A percentile compares a stretch with the other conserved stretches of the same genome.
phyloP scores from a whole-genome alignment of 306 rosid genomes.

The Luffa acutangula region DNA sequence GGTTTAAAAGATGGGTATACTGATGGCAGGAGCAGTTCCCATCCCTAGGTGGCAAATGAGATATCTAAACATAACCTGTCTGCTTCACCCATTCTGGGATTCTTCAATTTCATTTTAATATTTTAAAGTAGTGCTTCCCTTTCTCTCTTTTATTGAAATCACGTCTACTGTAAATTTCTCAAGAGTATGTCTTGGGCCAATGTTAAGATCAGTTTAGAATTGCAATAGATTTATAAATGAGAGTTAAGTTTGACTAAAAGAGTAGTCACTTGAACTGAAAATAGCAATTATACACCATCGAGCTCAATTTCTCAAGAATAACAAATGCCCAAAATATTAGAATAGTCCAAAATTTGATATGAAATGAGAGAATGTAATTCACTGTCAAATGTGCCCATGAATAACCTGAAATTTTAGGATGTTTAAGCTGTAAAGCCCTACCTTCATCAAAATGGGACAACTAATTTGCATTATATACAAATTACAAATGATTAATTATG shows the following conservation, averaged over 20 bases:
- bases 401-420: background rate
- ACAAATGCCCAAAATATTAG: background rate
- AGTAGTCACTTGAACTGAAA: background rate
- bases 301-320: background rate
- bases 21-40: conserved; percentile 56
- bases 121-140: background rate
- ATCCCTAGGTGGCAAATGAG: conserved; percentile 62
- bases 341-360: background rate
- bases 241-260: background rate
- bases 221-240: background rate
- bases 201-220: background rate
- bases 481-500: background rate
- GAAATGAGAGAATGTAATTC: background rate
- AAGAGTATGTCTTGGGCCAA: background rate
- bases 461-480: background rate
- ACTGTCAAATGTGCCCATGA: background rate
- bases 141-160: background rate
- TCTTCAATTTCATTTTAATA: conserved; percentile 7
- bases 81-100: conserved; percentile 8
- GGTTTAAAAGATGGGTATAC: conserved; percentile 35
- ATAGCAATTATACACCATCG: background rate
- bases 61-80: background rate
- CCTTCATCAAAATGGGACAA: background rate
- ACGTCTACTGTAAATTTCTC: background rate
- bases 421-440: background rate